Conservation (phyloP, 257 asterid species). For the Penstemon newberryi region DNA sequence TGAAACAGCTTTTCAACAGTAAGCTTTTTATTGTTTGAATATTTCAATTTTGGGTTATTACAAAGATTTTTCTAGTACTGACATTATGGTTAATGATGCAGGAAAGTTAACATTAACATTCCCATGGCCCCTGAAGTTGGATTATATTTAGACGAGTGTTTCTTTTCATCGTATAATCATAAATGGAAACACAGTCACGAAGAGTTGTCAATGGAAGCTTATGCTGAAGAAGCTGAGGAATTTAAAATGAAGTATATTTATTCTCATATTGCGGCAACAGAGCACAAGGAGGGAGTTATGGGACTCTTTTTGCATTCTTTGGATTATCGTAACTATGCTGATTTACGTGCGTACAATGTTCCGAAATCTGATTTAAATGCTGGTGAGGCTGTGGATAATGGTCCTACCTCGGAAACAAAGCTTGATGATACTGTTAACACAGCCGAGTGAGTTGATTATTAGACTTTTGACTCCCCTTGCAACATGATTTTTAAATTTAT, state of each 20-base stretch:
- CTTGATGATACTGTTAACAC: slow-evolving; percentile 16
- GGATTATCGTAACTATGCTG: slow-evolving; percentile 82
- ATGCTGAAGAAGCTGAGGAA: slow-evolving; percentile 66
- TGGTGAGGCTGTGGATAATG: slow-evolving; percentile 18
- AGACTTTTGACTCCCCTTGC: not conserved
- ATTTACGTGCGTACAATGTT: slow-evolving; percentile 39
- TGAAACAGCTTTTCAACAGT: slow-evolving; percentile 69
- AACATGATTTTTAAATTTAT: not conserved
- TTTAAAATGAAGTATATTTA: slow-evolving; percentile 80
- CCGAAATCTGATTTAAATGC: slow-evolving; percentile 22
- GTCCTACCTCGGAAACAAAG: slow-evolving; percentile 19
- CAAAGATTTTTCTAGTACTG: not conserved
- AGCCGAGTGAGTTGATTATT: slow-evolving; percentile 34
- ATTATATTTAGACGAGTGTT: slow-evolving; percentile 89
- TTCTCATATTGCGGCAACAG: slow-evolving; percentile 73
- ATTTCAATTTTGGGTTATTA: not conserved
- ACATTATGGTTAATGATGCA: slow-evolving; percentile 34
- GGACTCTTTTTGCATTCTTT: slow-evolving; percentile 87
- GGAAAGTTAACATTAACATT: slow-evolving; percentile 74
- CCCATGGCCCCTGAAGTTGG: slow-evolving; percentile 99
- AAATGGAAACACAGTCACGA: slow-evolving; percentile 77
- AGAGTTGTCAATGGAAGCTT: slow-evolving; percentile 79
- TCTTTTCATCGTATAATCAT: slow-evolving; percentile 78
- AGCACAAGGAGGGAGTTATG: slow-evolving; percentile 72
- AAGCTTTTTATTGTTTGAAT: slow-evolving; percentile 27